Evolutionary conservation across 1,284 basidiomycete genomes (phyloP).

Genomic region (Cutaneotrichosporon sp.): DNA sequence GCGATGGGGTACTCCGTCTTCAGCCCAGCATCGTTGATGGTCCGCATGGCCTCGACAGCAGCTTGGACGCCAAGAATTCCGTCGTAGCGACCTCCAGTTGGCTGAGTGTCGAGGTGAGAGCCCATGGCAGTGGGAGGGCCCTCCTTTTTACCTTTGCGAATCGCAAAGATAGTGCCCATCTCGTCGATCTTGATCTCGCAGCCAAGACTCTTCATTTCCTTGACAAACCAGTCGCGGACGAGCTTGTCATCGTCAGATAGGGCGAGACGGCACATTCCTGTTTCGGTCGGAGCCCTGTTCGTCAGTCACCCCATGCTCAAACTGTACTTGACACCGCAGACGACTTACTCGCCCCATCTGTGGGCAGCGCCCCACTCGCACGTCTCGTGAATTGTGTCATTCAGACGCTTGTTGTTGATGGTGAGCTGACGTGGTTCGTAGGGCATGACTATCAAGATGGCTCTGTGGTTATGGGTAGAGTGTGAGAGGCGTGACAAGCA

Average conservation of each 20-base stretch:
- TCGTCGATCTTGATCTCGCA: constrained; percentile 32
- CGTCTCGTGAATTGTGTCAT: constrained; percentile 34
- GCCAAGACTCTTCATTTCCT: constrained; percentile 30
- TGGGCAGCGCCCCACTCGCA: constrained; percentile 30
- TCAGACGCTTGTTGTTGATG: constrained; percentile 31
- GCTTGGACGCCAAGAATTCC: constrained; percentile 32
- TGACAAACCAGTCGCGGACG: constrained; percentile 36
- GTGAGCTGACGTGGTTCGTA: constrained; percentile 8
- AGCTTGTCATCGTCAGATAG: constrained; percentile 34
- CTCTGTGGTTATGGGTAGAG: too few relatives aligned
- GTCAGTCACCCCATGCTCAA: constrained; percentile 3
- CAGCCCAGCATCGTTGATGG: constrained; percentile 15
- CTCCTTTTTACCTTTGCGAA: constrained; percentile 22
- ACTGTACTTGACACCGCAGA: neutral
- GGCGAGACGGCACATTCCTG: constrained; percentile 24
- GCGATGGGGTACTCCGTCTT: constrained; percentile 19
- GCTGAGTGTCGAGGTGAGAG: constrained; percentile 35
- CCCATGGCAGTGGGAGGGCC: constrained; percentile 30
- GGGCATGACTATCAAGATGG: too few relatives aligned
- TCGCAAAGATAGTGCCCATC: constrained; percentile 44
- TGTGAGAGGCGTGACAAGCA: too few relatives aligned
- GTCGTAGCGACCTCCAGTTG: constrained; percentile 32
- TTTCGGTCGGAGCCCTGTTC: constrained; percentile 11
- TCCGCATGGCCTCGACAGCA: constrained; percentile 25
- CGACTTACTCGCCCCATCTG: constrained; percentile 12